Base-by-base conservation (phyloP, 2,329 filamentous ascomycete species). In the Epichloe brachyelytri region DNA sequence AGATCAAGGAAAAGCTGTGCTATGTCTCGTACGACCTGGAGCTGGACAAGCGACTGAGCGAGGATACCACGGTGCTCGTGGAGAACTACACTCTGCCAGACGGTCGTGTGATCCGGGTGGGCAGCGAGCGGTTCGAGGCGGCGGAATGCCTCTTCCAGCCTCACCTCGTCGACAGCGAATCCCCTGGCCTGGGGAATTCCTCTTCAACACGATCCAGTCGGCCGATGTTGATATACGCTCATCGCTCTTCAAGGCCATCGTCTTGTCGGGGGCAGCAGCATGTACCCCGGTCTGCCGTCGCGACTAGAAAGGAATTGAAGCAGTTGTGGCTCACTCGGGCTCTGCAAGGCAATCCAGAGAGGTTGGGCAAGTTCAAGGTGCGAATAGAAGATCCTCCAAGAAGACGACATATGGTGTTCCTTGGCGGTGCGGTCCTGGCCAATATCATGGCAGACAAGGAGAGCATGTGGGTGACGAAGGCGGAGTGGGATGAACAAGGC, bases 371-470 rank as follows among this genome's bases (percentile, higher is more conserved):
- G 82, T 98, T 98, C 79, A 98, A 97, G 80, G 91, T 98, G 58
- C 82, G 93, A 68, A 97, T 98, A 75, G 93, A 98, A 69, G 93
- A 98, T 68, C 93, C 93, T 48, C 93, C 93, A 36, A 80, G 93
- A 71, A 81, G 93, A 73, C 80, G 91, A 70, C 93, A 98, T 75
- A 97, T 98, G 90, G 93, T 98, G n/a, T 97, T 98, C 78, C 72
- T 98, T 51, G 93, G 93, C 53, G 93, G 93, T 60, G 93, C 93
- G 26, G 93, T 98, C 56, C 75, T 98, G 62, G 93, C 93, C 60
- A 97, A 97, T 67, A 94, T 98, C 69, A 97, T 98, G 86, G 90
- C 93, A 44, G 90, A 97, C 72, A 97, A 96, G 74, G 88, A 96
- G 68, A 86, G 85, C 67, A 97, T 97, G 93, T 98, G 93, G 93